A percentile compares a stretch with the other conserved stretches of the same genome.
phyloP scores from a whole-genome alignment of 305 asterid species.

The Fraxinus angustifolia region DNA sequence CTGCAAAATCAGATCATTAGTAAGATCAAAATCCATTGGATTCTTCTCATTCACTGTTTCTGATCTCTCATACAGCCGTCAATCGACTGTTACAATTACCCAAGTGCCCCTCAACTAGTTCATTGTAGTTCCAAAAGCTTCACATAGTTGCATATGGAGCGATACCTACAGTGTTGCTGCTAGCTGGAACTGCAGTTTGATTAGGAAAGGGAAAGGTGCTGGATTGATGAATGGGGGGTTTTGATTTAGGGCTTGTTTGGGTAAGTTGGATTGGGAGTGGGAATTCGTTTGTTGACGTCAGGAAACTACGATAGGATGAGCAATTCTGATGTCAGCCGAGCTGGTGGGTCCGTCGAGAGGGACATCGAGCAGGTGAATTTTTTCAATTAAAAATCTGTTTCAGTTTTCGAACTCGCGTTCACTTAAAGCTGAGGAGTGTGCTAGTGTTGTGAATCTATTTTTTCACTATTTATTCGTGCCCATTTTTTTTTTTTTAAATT shows the following conservation, averaged over 20 bases:
- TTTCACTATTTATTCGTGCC: background rate
- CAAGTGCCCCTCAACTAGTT: background rate
- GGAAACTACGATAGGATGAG: slow-evolving; percentile 33
- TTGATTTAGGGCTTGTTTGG: slow-evolving; percentile 1
- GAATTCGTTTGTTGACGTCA: background rate
- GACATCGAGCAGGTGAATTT: slow-evolving; percentile 45
- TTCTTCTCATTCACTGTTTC: slow-evolving; percentile 23
- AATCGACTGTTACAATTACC: background rate
- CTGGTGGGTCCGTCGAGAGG: slow-evolving; percentile 44
- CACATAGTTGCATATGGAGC: background rate
- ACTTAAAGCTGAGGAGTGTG: background rate
- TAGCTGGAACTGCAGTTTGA: background rate
- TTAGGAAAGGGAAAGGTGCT: background rate
- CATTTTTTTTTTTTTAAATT: background rate
- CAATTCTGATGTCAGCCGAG: slow-evolving; percentile 36
- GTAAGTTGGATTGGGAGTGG: background rate
- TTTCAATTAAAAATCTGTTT: background rate
- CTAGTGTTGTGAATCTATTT: background rate
- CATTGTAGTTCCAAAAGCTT: background rate
- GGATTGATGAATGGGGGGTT: slow-evolving; percentile 5
- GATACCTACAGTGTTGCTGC: background rate
- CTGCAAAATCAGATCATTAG: slow-evolving; percentile 25
- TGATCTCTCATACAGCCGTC: background rate
- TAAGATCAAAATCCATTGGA: slow-evolving; percentile 23
- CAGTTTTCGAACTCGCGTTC: background rate